These are phyloP conservation scores for Extremus antarcticus DNA, from an alignment of 495 filamentous ascomycete genomes.

Conservation along the genomic window DNA sequence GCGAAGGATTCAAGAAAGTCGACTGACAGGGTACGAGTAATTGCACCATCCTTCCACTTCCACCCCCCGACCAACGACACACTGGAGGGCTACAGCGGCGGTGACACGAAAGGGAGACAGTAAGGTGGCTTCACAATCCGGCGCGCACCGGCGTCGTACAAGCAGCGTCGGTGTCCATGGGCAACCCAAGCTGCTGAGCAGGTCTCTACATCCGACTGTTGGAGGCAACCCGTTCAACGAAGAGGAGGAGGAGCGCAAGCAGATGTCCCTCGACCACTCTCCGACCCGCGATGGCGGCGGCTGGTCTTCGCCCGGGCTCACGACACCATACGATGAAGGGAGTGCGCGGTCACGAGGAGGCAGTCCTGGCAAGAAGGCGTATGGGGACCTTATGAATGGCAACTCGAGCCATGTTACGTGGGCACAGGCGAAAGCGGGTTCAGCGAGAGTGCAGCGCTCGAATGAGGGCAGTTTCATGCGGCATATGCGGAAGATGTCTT, in stretches of 20 bases:
- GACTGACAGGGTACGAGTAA: background rate
- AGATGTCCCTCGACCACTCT: conserved; percentile 75
- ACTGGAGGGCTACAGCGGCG: background rate
- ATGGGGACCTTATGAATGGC: conserved; percentile 11
- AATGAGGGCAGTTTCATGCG: conserved; percentile 75
- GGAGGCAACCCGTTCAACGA: conserved; percentile 1
- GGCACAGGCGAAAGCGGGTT: conserved; percentile 67
- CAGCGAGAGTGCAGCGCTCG: conserved; percentile 59
- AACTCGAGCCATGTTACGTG: conserved; percentile 48
- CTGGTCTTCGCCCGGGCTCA: conserved; percentile 78
- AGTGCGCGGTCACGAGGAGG: conserved; percentile 46
- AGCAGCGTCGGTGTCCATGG: conserved; percentile 12
- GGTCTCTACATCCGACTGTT: background rate
- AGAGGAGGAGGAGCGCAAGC: conserved; percentile 6
- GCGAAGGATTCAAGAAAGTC: background rate
- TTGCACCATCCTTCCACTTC: background rate
- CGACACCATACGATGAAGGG: conserved; percentile 40
- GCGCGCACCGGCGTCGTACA: conserved; percentile 17
- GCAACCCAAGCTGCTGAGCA: background rate
- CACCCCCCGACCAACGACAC: too few species aligned
- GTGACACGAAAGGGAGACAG: background rate
- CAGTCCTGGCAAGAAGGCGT: conserved; percentile 5
- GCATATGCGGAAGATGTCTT: conserved; percentile 63
- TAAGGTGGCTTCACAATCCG: conserved; percentile 15
- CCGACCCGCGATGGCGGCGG: conserved; percentile 73